Evolutionary conservation across 768 basidiomycete genomes (phyloP).

Genomic region (Melanogaster broomeanus): DNA sequence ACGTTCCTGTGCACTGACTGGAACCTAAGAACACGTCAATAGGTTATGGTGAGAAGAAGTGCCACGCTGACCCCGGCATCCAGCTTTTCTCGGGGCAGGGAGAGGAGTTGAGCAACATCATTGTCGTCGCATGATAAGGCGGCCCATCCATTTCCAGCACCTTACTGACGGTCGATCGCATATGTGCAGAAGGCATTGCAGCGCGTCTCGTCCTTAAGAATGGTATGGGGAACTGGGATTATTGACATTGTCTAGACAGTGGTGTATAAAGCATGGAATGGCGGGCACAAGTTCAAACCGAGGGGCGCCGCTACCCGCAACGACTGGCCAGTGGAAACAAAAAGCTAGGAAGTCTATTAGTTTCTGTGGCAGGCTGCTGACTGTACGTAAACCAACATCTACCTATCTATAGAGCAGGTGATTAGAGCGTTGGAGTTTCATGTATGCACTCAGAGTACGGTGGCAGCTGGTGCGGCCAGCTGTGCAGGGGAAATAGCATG

Average conservation of each 20-base stretch:
- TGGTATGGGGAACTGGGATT: slow-evolving; percentile 56
- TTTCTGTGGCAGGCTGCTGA: neutral
- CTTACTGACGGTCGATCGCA: slow-evolving; percentile 64
- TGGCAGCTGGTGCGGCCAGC: slow-evolving; percentile 54
- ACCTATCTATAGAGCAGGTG: slow-evolving; percentile 67
- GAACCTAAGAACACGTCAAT: slow-evolving; percentile 35
- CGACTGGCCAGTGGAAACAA: slow-evolving; percentile 55
- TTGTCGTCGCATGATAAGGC: slow-evolving; percentile 70
- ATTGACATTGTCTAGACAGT: slow-evolving; percentile 58
- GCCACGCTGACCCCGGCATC: slow-evolving; percentile 53
- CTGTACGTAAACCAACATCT: slow-evolving; percentile 46
- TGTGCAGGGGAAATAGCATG: slow-evolving; percentile 66
- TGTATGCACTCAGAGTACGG: slow-evolving; percentile 72
- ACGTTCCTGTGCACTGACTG: slow-evolving; percentile 51
- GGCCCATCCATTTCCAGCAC: slow-evolving; percentile 72
- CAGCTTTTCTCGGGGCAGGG: slow-evolving; percentile 60
- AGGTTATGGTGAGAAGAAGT: neutral
- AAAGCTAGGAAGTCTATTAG: slow-evolving; percentile 47
- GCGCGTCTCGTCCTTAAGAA: slow-evolving; percentile 69
- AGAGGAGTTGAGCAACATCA: slow-evolving; percentile 71
- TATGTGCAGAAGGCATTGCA: slow-evolving; percentile 80
- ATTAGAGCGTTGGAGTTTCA: too few species aligned
- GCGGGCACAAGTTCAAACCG: slow-evolving; percentile 66
- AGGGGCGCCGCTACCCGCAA: slow-evolving; percentile 64
- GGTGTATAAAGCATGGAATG: slow-evolving; percentile 67